phyloP scores from a whole-genome alignment of 1,284 basidiomycete species.

The Sphaerobolus stellatus region DNA sequence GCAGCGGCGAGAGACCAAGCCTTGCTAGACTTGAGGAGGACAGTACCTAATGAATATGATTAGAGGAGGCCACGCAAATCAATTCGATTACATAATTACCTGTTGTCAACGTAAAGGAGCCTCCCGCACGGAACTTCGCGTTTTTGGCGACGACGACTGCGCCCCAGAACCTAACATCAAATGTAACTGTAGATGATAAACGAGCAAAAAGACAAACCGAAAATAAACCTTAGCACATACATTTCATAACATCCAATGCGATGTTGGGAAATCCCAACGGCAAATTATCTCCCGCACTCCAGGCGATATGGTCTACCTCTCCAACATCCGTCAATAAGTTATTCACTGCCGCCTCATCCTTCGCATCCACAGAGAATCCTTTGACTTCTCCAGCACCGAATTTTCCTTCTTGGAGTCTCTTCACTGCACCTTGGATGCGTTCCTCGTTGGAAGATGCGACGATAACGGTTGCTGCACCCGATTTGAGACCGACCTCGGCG shows the following conservation, averaged over 20 bases:
- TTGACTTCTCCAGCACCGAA: constrained; percentile 3
- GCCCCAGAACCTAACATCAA: constrained; percentile 23
- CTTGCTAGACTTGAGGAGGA: constrained; percentile 12
- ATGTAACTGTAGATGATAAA: constrained; percentile 2
- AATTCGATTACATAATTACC: constrained; percentile 8
- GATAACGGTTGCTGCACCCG: constrained; percentile 15
- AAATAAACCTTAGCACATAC: constrained; percentile 2
- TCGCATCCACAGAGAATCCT: constrained; percentile 16
- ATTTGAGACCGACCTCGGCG: constrained; percentile 15
- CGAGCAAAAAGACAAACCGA: too few relatives aligned
- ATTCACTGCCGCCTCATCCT: constrained; percentile 7
- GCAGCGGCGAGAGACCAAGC: constrained; percentile 19
- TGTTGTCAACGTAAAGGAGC: constrained; percentile 19
- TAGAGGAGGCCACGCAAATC: neutral
- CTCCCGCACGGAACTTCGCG: constrained; percentile 17
- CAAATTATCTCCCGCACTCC: constrained; percentile 16
- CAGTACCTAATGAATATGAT: constrained; percentile 6
- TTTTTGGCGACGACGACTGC: constrained; percentile 17
- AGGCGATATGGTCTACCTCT: constrained; percentile 21
- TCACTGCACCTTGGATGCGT: constrained; percentile 13
- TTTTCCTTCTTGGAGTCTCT: neutral
- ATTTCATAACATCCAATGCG: constrained; percentile 14
- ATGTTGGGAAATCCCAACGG: constrained; percentile 15
- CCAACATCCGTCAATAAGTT: constrained; percentile 16
- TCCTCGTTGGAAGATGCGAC: constrained; percentile 17